Evolutionary conservation across 1,139 yeast genomes (phyloP).

Genomic region (Schwanniomyces etchellsii): DNA sequence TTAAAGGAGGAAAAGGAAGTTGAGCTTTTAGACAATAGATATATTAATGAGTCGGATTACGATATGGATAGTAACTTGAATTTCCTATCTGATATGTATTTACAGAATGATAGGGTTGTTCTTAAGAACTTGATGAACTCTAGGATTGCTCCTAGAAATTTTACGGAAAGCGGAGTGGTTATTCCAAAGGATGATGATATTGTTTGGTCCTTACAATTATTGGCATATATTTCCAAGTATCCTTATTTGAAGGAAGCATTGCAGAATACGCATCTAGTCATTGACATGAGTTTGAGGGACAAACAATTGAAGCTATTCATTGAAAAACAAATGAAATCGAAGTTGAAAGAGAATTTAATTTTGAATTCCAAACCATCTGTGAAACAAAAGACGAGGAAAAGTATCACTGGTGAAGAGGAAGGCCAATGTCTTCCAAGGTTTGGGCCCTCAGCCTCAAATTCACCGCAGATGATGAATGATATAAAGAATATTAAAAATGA

Average conservation of each 20-base stretch:
- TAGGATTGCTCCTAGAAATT: conserved; percentile 53
- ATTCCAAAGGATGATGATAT: conserved; percentile 91
- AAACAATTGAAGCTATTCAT: conserved; percentile 35
- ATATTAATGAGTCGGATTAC: conserved; percentile 27
- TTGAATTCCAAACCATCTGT: conserved; percentile 25
- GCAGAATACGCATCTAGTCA: conserved; percentile 62
- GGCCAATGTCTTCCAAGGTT: conserved; percentile 22
- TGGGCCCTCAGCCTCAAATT: conserved; percentile 32
- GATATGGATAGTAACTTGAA: conserved; percentile 42
- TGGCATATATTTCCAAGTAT: conserved; percentile 91
- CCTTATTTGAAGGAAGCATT: conserved; percentile 70
- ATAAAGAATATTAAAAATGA: conserved; percentile 28
- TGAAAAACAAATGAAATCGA: conserved; percentile 33
- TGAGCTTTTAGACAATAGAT: conserved; percentile 30
- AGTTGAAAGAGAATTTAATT: conserved; percentile 26
- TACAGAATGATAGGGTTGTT: conserved; percentile 32
- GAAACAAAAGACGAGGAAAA: conserved; percentile 32
- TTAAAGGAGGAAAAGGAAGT: conserved; percentile 33
- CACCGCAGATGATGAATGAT: conserved; percentile 38
- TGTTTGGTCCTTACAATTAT: conserved; percentile 84
- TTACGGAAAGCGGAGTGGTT: conserved; percentile 65
- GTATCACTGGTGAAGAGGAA: conserved; percentile 6
- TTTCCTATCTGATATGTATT: conserved; percentile 36
- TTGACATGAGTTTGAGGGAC: conserved; percentile 49
- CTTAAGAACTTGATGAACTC: conserved; percentile 16